Percentiles rank a stretch among this genome's conserved stretches.
Evolutionary conservation across 805 yeast genomes (phyloP).

Genomic region (Metschnikowia lochheadii): DNA sequence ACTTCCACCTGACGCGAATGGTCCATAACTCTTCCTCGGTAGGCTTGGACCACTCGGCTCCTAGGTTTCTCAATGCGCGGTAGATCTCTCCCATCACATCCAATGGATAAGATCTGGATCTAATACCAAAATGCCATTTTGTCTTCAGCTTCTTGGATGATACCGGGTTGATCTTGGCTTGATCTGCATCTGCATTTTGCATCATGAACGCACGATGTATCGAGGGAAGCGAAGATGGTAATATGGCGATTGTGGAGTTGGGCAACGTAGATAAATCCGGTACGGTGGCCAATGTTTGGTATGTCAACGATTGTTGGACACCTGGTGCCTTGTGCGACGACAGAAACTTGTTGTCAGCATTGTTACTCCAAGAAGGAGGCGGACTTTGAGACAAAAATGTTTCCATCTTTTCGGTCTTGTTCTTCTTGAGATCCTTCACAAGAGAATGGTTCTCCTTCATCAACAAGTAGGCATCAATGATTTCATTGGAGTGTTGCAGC

Average conservation of each 20-base stretch:
- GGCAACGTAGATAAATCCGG: conserved; percentile 52
- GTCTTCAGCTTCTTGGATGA: conserved; percentile 83
- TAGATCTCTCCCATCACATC: conserved; percentile 99
- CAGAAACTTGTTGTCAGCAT: conserved; percentile 13
- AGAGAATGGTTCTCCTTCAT: conserved; percentile 74
- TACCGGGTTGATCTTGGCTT: conserved; percentile 44
- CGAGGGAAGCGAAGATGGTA: conserved; percentile 92
- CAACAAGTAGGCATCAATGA: conserved; percentile 79
- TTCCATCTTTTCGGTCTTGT: conserved; percentile 49
- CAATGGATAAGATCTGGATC: conserved; percentile 92
- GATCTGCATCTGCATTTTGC: conserved; percentile 34
- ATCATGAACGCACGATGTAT: conserved; percentile 92
- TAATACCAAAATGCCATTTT: conserved; percentile 97
- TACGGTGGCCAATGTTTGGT: conserved; percentile 45
- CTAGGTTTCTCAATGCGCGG: conserved; percentile 85
- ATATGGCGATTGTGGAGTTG: conserved; percentile 80
- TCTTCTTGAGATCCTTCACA: conserved; percentile 60
- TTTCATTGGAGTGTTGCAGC: conserved; percentile 54
- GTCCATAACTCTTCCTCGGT: conserved; percentile 96
- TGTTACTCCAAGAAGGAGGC: conserved; percentile 43
- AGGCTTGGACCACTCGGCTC: conserved; percentile 97
- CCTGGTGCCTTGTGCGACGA: conserved; percentile 37
- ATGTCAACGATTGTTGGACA: conserved; percentile 42
- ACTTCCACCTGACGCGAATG: conserved; percentile 90
- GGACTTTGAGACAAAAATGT: conserved; percentile 59